A percentile compares a stretch with the other conserved stretches of the same genome.
Conservation (phyloP, 164 flowering plant species). For the Kingdonia uniflora region DNA sequence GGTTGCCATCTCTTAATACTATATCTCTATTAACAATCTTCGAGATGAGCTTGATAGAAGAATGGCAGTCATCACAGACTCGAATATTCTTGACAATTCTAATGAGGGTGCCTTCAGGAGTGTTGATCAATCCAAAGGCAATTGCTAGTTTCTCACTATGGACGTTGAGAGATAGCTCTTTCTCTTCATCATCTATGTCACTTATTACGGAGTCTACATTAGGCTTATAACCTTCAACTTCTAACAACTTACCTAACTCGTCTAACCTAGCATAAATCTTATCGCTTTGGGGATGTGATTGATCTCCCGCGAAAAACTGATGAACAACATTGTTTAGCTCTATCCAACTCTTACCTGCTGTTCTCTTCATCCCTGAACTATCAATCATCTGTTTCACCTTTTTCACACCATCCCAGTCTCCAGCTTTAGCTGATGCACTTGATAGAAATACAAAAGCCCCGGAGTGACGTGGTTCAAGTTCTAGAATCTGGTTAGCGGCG, state of each 20-base stretch:
- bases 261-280: constrained; percentile 13
- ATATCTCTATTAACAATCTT: constrained; percentile 17
- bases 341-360: constrained; percentile 18
- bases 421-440: constrained; percentile 10
- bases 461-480: constrained; percentile 15
- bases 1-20: constrained; percentile 13
- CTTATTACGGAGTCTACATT: constrained; percentile 1
- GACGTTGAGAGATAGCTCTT: constrained; percentile 8
- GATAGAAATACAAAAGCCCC: constrained; percentile 16
- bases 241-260: constrained; percentile 13
- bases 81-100: constrained; percentile 17
- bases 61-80: constrained; percentile 16
- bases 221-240: constrained; percentile 17
- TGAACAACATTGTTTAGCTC: constrained; percentile 14
- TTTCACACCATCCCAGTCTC: constrained; percentile 13
- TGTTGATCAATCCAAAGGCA: constrained; percentile 19
- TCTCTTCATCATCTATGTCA: constrained; percentile 20
- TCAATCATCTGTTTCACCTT: constrained; percentile 12
- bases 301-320: constrained; percentile 20
- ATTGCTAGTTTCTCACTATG: constrained; percentile 20
- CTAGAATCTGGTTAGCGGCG: constrained; percentile 13
- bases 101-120: constrained; percentile 12
- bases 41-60: constrained; percentile 15
- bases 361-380: constrained; percentile 10
- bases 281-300: constrained; percentile 14